Evolutionary conservation across 192 early-diverging fungal species (phyloP).

Genomic region (Coemansia aciculifera): DNA sequence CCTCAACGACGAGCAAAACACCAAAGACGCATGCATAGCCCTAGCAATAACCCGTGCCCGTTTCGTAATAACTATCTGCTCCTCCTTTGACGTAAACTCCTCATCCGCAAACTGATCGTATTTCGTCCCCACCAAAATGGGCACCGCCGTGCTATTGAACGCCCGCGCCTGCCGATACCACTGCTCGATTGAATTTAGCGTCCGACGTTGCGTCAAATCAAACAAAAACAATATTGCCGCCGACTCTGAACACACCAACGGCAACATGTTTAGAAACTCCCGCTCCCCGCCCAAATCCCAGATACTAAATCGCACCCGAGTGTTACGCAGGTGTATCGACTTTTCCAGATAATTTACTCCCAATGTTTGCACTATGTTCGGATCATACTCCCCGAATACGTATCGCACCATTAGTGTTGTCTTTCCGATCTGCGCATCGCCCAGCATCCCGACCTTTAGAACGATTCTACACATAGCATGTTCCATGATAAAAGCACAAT

Average conservation of each 20-base stretch:
- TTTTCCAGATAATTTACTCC: conserved; percentile 99
- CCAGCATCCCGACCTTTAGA: conserved; percentile 94
- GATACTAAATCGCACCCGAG: conserved; percentile 94
- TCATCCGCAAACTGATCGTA: conserved; percentile 86
- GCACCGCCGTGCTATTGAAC: conserved; percentile 94
- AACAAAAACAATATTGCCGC: conserved; percentile 96
- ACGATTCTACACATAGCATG: conserved; percentile 59
- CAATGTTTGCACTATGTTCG: conserved; percentile 93
- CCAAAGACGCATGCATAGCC: conserved; percentile 93
- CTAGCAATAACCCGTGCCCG: conserved; percentile 87
- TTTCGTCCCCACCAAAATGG: conserved; percentile 94
- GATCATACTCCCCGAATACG: conserved; percentile 92
- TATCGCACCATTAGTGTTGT: conserved; percentile 98
- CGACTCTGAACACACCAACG: conserved; percentile 94
- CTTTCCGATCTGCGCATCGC: conserved; percentile 95
- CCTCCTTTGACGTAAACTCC: conserved; percentile 67
- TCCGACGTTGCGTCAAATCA: conserved; percentile 88
- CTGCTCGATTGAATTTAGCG: conserved; percentile 91
- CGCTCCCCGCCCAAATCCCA: conserved; percentile 97
- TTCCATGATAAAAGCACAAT: not conserved
- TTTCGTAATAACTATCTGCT: conserved; percentile 91
- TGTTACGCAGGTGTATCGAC: conserved; percentile 84
- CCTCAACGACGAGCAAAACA: conserved; percentile 91
- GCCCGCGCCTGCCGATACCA: conserved; percentile 96
- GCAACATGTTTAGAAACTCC: conserved; percentile 97